phyloP scores from a whole-genome alignment of 1,284 basidiomycete genomes.

The Pseudozyma hubeiensis region DNA sequence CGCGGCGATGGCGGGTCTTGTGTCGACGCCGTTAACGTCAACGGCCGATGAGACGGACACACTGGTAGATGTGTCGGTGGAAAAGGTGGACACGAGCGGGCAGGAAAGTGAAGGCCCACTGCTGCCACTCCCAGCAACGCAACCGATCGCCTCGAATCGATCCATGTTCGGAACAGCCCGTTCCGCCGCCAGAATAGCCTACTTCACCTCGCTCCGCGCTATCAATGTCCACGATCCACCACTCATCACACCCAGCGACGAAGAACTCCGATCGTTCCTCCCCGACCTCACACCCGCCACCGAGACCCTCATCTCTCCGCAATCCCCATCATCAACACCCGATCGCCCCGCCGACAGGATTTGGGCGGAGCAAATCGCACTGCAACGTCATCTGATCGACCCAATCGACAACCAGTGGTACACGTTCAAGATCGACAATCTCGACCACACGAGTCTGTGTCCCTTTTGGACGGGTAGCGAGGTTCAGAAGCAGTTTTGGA shows the following conservation, averaged over 20 bases:
- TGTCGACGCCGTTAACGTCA: neutral
- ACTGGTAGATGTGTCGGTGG: constrained; percentile 5
- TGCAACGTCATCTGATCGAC: constrained; percentile 8
- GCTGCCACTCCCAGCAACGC: constrained; percentile 21
- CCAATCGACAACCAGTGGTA: constrained; percentile 46
- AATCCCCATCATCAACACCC: neutral
- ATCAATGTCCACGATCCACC: constrained; percentile 20
- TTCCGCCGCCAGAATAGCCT: constrained; percentile 18
- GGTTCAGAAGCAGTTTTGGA: constrained; percentile 51
- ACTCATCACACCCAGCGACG: constrained; percentile 27
- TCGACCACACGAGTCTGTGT: constrained; percentile 44
- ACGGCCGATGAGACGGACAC: constrained; percentile 4
- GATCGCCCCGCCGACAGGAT: neutral
- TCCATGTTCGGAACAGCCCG: constrained; percentile 16
- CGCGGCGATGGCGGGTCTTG: neutral
- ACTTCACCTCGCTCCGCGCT: constrained; percentile 27
- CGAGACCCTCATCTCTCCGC: neutral
- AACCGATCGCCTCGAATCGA: neutral
- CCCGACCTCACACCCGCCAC: constrained; percentile 5
- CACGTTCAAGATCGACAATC: constrained; percentile 28
- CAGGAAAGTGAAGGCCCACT: neutral
- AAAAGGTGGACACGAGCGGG: neutral
- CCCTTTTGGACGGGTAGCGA: constrained; percentile 55
- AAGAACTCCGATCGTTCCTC: constrained; percentile 28
- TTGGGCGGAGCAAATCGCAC: neutral